phyloP scores from a whole-genome alignment of 257 asterid genomes.

The Solanum rostratum region DNA sequence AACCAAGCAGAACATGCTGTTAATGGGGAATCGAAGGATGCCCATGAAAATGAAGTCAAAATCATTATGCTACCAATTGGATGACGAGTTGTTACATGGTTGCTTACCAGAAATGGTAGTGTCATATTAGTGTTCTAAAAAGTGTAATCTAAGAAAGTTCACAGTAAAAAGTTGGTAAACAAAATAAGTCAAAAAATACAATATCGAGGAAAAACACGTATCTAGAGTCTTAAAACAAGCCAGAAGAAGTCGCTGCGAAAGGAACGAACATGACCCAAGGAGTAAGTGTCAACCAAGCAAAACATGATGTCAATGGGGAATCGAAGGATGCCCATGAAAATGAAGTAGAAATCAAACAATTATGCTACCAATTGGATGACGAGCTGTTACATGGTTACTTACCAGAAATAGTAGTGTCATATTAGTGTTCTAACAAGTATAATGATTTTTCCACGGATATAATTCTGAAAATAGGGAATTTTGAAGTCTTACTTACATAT shows the following conservation, averaged over 20 bases:
- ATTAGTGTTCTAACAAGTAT: no score
- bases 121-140: no score
- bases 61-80: no score
- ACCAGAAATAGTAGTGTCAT: no score
- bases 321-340: not conserved
- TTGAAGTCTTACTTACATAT: no score
- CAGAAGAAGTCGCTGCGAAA: not conserved
- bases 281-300: not conserved
- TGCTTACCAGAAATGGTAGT: no score
- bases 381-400: no score
- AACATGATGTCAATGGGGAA: not conserved
- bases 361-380: no score
- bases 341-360: no score
- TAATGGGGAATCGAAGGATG: constrained; percentile 5
- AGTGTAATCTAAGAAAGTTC: not conserved
- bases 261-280: not conserved
- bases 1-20: not conserved
- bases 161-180: not conserved
- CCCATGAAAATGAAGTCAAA: not conserved
- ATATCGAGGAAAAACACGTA: not conserved
- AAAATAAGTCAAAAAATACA: not conserved
- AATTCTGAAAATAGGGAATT: no score
- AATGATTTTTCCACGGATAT: no score
- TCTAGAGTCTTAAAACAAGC: not conserved
- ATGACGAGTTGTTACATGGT: no score